These are phyloP conservation scores for Sicyos edulis DNA, from an alignment of 306 rosid species.

Conservation along the genomic window DNA sequence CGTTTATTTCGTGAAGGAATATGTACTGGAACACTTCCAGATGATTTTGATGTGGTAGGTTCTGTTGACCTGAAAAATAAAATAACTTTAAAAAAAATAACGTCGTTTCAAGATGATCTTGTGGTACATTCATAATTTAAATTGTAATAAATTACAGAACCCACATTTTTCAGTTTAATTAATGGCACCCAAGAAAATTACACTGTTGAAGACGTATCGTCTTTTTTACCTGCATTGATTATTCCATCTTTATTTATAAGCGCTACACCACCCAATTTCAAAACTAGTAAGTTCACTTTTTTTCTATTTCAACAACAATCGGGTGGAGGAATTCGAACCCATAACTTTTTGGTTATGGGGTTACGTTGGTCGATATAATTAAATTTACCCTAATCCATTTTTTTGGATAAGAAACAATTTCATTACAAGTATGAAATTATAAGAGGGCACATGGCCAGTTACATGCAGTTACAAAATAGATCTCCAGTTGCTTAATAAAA, in stretches of 20 bases:
- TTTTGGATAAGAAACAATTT: too few relatives aligned
- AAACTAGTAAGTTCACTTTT: background rate
- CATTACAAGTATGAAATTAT: too few relatives aligned
- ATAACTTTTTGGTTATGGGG: too few relatives aligned
- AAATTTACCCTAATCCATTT: too few relatives aligned
- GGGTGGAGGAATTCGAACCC: too few relatives aligned
- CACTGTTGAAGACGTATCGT: background rate
- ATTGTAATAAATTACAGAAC: background rate
- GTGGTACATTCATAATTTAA: background rate
- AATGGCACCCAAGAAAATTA: background rate
- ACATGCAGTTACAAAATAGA: too few relatives aligned
- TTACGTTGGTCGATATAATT: too few relatives aligned
- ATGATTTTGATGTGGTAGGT: slow-evolving; percentile 38
- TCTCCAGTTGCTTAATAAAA: too few relatives aligned
- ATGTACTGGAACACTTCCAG: slow-evolving; percentile 36
- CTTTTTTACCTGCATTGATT: background rate
- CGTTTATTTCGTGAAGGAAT: slow-evolving; percentile 47
- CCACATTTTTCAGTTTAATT: background rate
- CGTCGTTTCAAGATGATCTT: background rate
- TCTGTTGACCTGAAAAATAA: slow-evolving; percentile 46
- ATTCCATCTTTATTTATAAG: background rate
- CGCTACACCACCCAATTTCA: background rate
- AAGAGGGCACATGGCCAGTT: too few relatives aligned
- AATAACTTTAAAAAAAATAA: slow-evolving; percentile 6
- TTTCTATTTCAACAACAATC: too few relatives aligned